Evolutionary conservation across 1,139 yeast genomes (phyloP).

Genomic region (Geotrichum australiense): DNA sequence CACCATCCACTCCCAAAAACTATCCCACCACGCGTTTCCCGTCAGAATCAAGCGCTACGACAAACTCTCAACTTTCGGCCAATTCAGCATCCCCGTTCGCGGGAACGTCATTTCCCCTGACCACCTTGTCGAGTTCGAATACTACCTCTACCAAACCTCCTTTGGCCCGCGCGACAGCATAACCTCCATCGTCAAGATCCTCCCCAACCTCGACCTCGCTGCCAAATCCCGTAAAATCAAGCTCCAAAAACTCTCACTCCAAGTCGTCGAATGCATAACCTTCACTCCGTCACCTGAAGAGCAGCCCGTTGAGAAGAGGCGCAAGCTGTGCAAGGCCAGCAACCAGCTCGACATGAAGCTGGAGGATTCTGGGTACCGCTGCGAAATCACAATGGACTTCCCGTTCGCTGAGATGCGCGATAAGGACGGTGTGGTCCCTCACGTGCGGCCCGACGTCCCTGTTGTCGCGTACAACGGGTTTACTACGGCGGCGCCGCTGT

Average conservation of each 20-base stretch:
- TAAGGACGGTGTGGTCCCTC: constrained; percentile 29
- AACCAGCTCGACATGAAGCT: constrained; percentile 29
- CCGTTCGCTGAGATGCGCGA: constrained; percentile 29
- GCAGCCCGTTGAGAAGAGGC: constrained; percentile 28
- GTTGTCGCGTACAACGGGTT: constrained; percentile 32
- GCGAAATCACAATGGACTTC: constrained; percentile 31
- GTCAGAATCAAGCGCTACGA: constrained; percentile 36
- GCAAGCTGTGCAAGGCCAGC: constrained; percentile 30
- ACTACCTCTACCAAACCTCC: constrained; percentile 33
- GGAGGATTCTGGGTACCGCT: constrained; percentile 26
- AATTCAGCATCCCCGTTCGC: constrained; percentile 31
- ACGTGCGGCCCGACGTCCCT: constrained; percentile 35
- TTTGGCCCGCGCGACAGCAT: constrained; percentile 38
- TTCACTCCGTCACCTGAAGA: constrained; percentile 32
- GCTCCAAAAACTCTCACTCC: constrained; percentile 33
- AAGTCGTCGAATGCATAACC: constrained; percentile 34
- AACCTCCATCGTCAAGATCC: constrained; percentile 28
- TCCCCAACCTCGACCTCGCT: constrained; percentile 36
- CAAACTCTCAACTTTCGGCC: constrained; percentile 37
- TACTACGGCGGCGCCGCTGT: constrained; percentile 35
- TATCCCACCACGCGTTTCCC: constrained; percentile 32
- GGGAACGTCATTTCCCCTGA: constrained; percentile 31
- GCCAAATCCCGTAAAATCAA: constrained; percentile 34
- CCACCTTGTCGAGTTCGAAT: constrained; percentile 35
- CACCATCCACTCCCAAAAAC: constrained; percentile 27